Conservation (phyloP, 768 basidiomycete genomes). For the Coprinellus aureogranulatus region DNA sequence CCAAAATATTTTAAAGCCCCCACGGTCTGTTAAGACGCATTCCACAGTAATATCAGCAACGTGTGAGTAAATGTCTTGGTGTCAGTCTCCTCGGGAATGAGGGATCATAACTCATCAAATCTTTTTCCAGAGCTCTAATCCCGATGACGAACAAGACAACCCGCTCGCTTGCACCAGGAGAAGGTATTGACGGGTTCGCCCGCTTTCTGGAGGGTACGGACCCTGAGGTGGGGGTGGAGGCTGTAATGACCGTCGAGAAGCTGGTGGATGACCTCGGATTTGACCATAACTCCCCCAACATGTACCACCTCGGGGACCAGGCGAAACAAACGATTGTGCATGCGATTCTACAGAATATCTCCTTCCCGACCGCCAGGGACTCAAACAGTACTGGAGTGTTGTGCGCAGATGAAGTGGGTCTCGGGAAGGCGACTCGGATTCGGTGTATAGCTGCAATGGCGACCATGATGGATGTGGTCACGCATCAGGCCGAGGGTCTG, state of each 20-base stretch:
- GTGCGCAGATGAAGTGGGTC: conserved; percentile 26
- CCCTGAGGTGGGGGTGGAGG: background rate
- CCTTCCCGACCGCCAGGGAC: background rate
- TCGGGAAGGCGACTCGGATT: conserved; percentile 31
- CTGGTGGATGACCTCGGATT: conserved; percentile 11
- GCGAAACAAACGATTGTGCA: conserved; percentile 8
- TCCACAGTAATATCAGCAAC: too few relatives aligned
- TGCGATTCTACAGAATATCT: conserved; percentile 12
- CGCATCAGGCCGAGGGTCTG: background rate
- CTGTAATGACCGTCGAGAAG: background rate
- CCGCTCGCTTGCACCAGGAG: too few relatives aligned
- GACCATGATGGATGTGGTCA: conserved; percentile 14
- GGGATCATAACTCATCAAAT: too few relatives aligned
- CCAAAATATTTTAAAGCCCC: too few relatives aligned
- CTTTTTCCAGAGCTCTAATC: too few relatives aligned
- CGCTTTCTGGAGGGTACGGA: background rate
- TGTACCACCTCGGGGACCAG: conserved; percentile 11
- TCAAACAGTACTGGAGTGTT: conserved; percentile 12
- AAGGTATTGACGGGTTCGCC: too few relatives aligned
- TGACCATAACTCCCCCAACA: conserved; percentile 5
- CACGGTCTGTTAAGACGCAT: too few relatives aligned
- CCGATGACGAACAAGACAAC: too few relatives aligned
- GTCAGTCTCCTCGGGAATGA: too few relatives aligned
- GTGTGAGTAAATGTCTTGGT: too few relatives aligned
- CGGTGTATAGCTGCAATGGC: conserved; percentile 18